A percentile compares a stretch with the other conserved stretches of the same genome.
These are phyloP conservation scores for Podosphaera fusca DNA, from an alignment of 2,329 filamentous ascomycete genomes.

Conservation along the genomic window DNA sequence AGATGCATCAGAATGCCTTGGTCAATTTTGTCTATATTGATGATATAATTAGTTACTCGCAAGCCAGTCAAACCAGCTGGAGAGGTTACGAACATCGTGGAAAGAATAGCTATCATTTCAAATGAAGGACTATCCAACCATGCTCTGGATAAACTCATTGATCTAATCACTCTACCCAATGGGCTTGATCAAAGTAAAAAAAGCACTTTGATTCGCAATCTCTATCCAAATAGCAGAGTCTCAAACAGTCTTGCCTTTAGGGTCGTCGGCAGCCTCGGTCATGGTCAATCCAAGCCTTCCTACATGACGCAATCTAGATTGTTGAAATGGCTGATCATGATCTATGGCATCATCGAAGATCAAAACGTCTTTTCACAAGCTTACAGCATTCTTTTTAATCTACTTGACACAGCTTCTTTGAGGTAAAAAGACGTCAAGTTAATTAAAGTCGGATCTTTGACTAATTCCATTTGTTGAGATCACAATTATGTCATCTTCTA, in stretches of 20 bases:
- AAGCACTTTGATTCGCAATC: conserved; percentile 42
- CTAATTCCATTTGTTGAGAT: conserved; percentile 4
- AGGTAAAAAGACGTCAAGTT: conserved; percentile 23
- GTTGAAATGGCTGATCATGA: conserved; percentile 56
- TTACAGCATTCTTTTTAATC: conserved; percentile 57
- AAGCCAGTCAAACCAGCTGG: no score
- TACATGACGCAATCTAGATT: conserved; percentile 46
- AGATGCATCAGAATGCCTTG: no score
- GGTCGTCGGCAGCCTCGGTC: conserved; percentile 51
- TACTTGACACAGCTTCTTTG: conserved; percentile 59
- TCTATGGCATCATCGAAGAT: conserved; percentile 47
- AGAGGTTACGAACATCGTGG: conserved; percentile 36
- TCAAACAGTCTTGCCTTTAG: conserved; percentile 35
- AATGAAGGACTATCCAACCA: conserved; percentile 35
- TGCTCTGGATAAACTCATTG: conserved; percentile 37
- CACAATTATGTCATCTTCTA: conserved; percentile 46
- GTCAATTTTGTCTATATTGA: no score
- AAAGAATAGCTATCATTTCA: conserved; percentile 35
- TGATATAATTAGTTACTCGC: no score
- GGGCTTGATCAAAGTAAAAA: conserved; percentile 56
- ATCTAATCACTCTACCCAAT: conserved; percentile 40
- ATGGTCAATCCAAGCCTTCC: conserved; percentile 53
- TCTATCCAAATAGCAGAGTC: conserved; percentile 53
- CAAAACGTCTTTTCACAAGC: conserved; percentile 38
- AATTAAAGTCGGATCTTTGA: conserved; percentile 1